These are phyloP conservation scores for Scheffersomyces lignosus DNA, from an alignment of 805 yeast genomes.

Conservation along the genomic window DNA sequence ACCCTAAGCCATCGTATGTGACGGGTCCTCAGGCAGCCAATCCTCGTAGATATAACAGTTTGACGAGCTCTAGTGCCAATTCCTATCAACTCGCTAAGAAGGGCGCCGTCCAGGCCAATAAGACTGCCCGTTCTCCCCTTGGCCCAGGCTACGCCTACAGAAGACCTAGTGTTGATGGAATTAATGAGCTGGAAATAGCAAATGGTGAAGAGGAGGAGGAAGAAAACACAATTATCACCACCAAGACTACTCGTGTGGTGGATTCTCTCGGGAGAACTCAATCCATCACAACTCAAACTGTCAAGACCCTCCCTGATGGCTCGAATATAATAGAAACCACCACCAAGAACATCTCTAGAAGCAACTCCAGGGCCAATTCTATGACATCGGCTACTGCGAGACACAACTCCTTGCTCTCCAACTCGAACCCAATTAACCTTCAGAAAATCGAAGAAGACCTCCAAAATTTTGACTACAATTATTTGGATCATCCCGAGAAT, in stretches of 20 bases:
- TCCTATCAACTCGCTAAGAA: slow-evolving; percentile 5
- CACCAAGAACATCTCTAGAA: slow-evolving; percentile 39
- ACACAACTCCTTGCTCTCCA: slow-evolving; percentile 20
- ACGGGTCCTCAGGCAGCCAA: slow-evolving; percentile 21
- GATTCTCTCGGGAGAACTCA: slow-evolving; percentile 40
- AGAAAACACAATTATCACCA: slow-evolving; percentile 32
- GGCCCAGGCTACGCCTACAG: slow-evolving; percentile 1
- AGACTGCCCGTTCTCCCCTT: too few relatives aligned
- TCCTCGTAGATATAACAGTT: slow-evolving; percentile 4
- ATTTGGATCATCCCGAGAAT: slow-evolving; percentile 15
- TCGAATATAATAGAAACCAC: slow-evolving; percentile 43
- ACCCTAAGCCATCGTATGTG: slow-evolving; percentile 39
- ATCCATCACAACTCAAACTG: slow-evolving; percentile 40
- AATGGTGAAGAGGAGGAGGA: slow-evolving; percentile 17
- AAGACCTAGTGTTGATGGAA: background rate
- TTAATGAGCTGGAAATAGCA: slow-evolving; percentile 7
- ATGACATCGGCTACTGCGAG: slow-evolving; percentile 16
- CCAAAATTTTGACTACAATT: slow-evolving; percentile 43
- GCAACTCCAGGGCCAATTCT: slow-evolving; percentile 33
- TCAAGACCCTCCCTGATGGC: slow-evolving; percentile 41
- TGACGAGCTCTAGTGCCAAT: background rate
- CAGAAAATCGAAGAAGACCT: slow-evolving; percentile 44
- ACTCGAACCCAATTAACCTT: slow-evolving; percentile 22
- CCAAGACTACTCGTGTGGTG: slow-evolving; percentile 42
- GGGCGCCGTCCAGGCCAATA: background rate